These are phyloP conservation scores for Tylopilus subfusipes DNA, from an alignment of 768 basidiomycete species.

Conservation along the genomic window DNA sequence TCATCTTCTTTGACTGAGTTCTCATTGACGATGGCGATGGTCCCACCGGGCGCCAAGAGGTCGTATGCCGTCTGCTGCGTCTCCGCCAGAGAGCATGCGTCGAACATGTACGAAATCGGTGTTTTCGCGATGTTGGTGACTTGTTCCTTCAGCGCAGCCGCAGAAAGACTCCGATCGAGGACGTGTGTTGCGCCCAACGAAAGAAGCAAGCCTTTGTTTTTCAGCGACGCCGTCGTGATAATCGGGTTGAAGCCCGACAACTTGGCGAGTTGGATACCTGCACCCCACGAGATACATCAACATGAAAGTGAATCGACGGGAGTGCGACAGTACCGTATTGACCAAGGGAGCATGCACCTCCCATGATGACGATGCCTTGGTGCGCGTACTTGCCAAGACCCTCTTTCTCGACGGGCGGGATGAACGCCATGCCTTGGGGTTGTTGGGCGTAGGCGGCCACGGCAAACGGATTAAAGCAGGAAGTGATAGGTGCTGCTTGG, in stretches of 20 bases:
- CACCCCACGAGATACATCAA: neutral
- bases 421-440: conserved; percentile 24
- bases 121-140: neutral
- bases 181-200: conserved; percentile 37
- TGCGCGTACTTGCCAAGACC: conserved; percentile 31
- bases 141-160: conserved; percentile 6
- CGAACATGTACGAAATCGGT: conserved; percentile 14
- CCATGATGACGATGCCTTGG: conserved; percentile 33
- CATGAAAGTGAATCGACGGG: neutral
- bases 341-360: conserved; percentile 38
- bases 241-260: conserved; percentile 34
- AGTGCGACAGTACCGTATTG: conserved; percentile 29
- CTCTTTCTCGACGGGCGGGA: conserved; percentile 25
- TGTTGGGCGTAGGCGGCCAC: conserved; percentile 31
- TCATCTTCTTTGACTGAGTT: neutral
- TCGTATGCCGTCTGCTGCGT: conserved; percentile 33
- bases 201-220: conserved; percentile 27
- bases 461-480: conserved; percentile 32
- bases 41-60: conserved; percentile 30
- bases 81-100: conserved; percentile 28
- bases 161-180: conserved; percentile 27
- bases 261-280: conserved; percentile 34
- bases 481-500: conserved; percentile 34
- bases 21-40: conserved; percentile 16
- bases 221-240: conserved; percentile 35